Base-by-base conservation (phyloP, 2,329 filamentous ascomycete genomes). In the Cordyceps cateniannulata region DNA sequence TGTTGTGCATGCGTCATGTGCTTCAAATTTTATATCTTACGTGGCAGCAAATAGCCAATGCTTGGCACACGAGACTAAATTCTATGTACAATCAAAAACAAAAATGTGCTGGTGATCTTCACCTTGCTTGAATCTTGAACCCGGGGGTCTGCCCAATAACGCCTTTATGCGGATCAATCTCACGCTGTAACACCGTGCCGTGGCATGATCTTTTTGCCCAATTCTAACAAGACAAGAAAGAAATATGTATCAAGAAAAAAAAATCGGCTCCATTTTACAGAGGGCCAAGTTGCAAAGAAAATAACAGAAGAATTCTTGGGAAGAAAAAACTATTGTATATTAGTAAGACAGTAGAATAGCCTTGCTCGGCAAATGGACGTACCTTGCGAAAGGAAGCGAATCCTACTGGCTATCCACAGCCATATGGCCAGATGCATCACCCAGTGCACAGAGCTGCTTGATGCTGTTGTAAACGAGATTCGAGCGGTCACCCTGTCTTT, bases 391-490 rank as follows among this genome's bases (percentile, higher is more conserved):
- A 22, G 53, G 29, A 47, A 42, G 9, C 27, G 40, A 42, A 27
- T 20, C 25, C 14, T 29, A 48, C 53, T 61, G 29, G 47, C 35
- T 51, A 38, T 61, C 59, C 25, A 59, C 53, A 49, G 45, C 42
- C 54, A 53, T 48, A 25, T 62, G 54, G 14, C 48, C 25, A 20
- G 54, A 52, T 12, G 48, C 54, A 53, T 59, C 60, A 35, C 57
- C 56, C 27, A 62, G 40, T n/a, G 51, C 61, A 38, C 61, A 62
- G 6, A 62, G 61, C 40, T 62, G 61, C 45, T 62, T 62, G 38
- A 62, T 62, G 42, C 61, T 62, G 50, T 52, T 55, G 35, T 55
- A 62, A 12, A 62, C 61, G 6, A 62, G 47, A 27, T 59, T 56
- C 12, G 61, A 59, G 32, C 61, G 61, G 45, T 62, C 61, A 40